Conservation (phyloP, 2,329 filamentous ascomycete genomes). For the Phyllosticta citriasiana region DNA sequence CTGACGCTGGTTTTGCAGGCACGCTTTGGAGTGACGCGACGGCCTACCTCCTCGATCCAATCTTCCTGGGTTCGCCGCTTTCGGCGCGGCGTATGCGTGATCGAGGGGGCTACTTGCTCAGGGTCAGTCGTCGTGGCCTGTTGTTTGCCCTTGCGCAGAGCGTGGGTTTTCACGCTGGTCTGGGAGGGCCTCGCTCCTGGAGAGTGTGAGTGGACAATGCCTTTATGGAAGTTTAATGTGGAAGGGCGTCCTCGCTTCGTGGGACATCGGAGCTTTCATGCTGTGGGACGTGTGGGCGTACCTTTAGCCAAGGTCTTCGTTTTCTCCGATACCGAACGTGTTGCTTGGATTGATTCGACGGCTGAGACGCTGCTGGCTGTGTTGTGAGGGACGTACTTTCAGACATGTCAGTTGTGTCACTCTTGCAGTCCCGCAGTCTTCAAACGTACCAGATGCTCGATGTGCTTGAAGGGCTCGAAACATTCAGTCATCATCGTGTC, state of each 20-base stretch:
- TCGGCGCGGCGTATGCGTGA: background rate
- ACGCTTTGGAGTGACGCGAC: background rate
- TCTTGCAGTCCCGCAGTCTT: background rate
- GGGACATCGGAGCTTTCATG: too few relatives aligned
- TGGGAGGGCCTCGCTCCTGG: background rate
- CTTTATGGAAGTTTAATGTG: too few relatives aligned
- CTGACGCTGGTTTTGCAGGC: background rate
- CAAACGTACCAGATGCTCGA: background rate
- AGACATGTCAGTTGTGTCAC: background rate
- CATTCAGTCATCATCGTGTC: background rate
- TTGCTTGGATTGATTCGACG: too few relatives aligned
- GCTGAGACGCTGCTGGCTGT: background rate
- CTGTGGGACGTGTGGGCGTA: too few relatives aligned
- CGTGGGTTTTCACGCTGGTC: background rate
- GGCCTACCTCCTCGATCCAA: background rate
- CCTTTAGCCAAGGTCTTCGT: too few relatives aligned
- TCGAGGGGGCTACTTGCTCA: background rate
- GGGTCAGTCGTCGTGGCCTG: background rate
- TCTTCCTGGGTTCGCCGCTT: background rate
- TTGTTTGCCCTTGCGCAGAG: background rate
- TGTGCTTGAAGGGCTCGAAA: background rate
- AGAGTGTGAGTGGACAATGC: background rate
- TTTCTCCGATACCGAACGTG: too few relatives aligned
- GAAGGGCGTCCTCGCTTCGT: too few relatives aligned
- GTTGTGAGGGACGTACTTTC: background rate